Evolutionary conservation across 2,329 filamentous ascomycete species (phyloP), one percentile per base, ranked within the genome.

Genomic region (Diplocarpon rosae): DNA sequence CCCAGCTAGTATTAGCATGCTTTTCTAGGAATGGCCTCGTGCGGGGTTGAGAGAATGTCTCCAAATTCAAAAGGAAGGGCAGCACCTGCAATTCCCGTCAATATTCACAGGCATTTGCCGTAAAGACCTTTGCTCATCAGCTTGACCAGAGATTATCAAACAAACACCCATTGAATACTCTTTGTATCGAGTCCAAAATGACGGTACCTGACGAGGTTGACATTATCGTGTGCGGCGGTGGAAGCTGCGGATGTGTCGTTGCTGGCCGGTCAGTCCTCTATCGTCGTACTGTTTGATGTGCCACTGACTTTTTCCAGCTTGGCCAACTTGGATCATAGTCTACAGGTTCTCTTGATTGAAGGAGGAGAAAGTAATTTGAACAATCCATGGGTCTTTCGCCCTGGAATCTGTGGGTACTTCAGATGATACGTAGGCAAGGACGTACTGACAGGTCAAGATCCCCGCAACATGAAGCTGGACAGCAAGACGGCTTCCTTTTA

Each of bases 401-500:
- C 75, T 1, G 73, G 66, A 3, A 60, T 75, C 16, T 78, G 56
- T 62, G 30, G 67, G 73, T 44, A 24, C 20, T 24, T 24, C 7
- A 7, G 20, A 24, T 24, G 20, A 24, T 24, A 7, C 7, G 20
- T 24, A 24, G 20, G 20, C 20, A 24, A 7, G 20, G 20, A 24
- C 20, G 16, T 27, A 39, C 46, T 54, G 34, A 58, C 29, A 13
- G 2, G 10, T n/a, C 0, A 24, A 58, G 55, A 55, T 41, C 58
- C 58, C 6, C 52, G 50, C 37, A 60, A 60, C 29, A 60, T 60
- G 58, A 60, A 59, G 42, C 44, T 60, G 38, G 58, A 60, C 70
- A 86, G 81, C 46, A 56, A 57, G 36, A 59, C 55, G 37, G 52
- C 85, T 29, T 83, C 82, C 0, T 89, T 89, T 64, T 90, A 89